A percentile compares a stretch with the other conserved stretches of the same genome.
Conservation (phyloP, 1,284 basidiomycete genomes). For the Stygiomarasmius scandens region DNA sequence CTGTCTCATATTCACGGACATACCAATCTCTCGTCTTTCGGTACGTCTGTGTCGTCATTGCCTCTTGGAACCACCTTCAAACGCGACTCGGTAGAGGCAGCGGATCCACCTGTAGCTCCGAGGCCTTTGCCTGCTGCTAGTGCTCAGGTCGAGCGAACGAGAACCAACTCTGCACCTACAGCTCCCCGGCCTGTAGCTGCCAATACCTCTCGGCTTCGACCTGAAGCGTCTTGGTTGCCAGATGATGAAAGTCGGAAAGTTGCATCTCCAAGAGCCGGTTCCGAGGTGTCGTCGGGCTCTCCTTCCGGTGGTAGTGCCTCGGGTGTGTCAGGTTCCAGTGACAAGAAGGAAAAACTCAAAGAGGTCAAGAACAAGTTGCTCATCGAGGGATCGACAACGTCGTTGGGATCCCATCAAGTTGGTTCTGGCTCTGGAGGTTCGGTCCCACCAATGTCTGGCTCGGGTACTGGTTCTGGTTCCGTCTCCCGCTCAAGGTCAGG, state of each 20-base stretch:
- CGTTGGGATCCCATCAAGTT: not conserved
- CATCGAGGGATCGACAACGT: not conserved
- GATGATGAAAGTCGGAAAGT: not conserved
- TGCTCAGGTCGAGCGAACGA: not conserved
- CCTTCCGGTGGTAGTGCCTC: not conserved
- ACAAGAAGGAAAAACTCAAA: not conserved
- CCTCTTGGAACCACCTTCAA: not conserved
- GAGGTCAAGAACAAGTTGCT: not conserved
- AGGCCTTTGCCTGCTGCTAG: not conserved
- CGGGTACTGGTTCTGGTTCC: constrained; percentile 5
- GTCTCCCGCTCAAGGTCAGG: constrained; percentile 7
- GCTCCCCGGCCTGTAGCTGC: not conserved
- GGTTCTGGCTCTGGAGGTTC: not conserved
- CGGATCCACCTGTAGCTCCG: not conserved
- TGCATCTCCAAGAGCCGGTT: not conserved
- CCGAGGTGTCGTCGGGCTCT: not conserved
- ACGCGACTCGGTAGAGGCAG: not conserved
- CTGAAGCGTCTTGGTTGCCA: not conserved
- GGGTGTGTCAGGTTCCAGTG: not conserved
- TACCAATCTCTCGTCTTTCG: constrained; percentile 8
- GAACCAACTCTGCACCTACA: constrained; percentile 2
- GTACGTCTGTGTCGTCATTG: constrained; percentile 12
- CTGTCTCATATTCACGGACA: not conserved
- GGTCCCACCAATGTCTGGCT: not conserved
- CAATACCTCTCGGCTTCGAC: not conserved